These are phyloP conservation scores for Fusarium sp. DNA, from an alignment of 2,329 filamentous ascomycete genomes.

Conservation along the genomic window DNA sequence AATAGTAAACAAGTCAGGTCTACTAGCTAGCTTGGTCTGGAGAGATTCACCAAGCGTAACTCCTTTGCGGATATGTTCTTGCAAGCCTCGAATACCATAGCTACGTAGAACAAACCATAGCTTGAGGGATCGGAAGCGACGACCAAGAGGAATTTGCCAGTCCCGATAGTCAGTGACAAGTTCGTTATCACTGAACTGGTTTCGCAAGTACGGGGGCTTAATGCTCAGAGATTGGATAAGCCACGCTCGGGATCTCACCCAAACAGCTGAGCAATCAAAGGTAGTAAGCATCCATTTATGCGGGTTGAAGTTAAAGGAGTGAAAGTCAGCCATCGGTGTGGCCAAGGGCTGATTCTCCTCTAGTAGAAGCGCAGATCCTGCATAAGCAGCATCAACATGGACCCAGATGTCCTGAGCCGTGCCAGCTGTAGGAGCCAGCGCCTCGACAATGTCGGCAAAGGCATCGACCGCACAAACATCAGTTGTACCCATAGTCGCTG, in stretches of 20 bases:
- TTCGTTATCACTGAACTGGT: conserved; percentile 82
- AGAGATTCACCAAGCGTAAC: conserved; percentile 78
- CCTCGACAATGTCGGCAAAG: conserved; percentile 74
- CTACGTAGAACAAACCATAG: conserved; percentile 93
- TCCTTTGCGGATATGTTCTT: conserved; percentile 77
- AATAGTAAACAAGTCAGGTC: conserved; percentile 80
- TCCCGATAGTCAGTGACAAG: conserved; percentile 95
- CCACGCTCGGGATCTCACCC: conserved; percentile 78
- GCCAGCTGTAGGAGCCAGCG: conserved; percentile 53
- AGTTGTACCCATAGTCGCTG: conserved; percentile 88
- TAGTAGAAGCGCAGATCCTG: conserved; percentile 84
- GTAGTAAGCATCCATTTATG: conserved; percentile 99
- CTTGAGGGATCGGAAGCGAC: conserved; percentile 89
- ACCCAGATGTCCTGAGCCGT: conserved; percentile 78
- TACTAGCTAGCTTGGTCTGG: conserved; percentile 66
- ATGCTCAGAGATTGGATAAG: conserved; percentile 84
- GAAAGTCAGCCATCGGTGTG: conserved; percentile 67
- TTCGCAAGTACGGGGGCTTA: conserved; percentile 84
- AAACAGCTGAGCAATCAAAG: conserved; percentile 88
- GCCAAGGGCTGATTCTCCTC: conserved; percentile 83
- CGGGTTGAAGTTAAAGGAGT: conserved; percentile 95
- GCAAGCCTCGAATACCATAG: conserved; percentile 83
- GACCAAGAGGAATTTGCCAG: conserved; percentile 95
- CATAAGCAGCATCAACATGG: conserved; percentile 94
- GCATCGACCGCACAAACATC: conserved; percentile 90